Conservation (phyloP, 1,284 basidiomycete genomes). For the Earliella scabrosa region DNA sequence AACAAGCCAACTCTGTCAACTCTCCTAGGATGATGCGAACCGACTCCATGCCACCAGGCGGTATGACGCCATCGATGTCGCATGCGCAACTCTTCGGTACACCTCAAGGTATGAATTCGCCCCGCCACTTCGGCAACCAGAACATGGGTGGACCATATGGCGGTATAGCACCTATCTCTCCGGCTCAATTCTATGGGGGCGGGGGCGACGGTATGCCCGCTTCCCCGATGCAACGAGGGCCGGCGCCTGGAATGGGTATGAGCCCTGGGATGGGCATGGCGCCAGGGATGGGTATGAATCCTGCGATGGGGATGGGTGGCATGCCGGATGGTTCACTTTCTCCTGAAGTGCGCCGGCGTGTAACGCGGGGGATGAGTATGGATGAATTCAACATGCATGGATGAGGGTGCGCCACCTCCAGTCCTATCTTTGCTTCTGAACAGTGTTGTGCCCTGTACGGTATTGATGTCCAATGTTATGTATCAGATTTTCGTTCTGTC, state of each 20-base stretch:
- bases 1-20: constrained; percentile 15
- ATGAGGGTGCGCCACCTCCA: constrained; percentile 5
- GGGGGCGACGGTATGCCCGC: constrained; percentile 26
- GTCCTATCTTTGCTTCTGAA: background rate
- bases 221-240: constrained; percentile 36
- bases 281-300: constrained; percentile 30
- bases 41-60: constrained; percentile 18
- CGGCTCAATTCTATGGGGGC: constrained; percentile 33
- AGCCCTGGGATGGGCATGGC: constrained; percentile 34
- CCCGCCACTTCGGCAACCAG: constrained; percentile 35
- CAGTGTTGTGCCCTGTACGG: background rate
- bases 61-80: constrained; percentile 16
- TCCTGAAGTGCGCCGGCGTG: constrained; percentile 28
- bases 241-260: constrained; percentile 28
- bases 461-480: background rate
- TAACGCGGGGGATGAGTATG: constrained; percentile 30
- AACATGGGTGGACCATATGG: constrained; percentile 27
- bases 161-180: constrained; percentile 29
- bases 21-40: constrained; percentile 17
- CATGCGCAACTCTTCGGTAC: constrained; percentile 21
- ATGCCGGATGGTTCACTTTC: constrained; percentile 24
- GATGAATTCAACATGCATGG: constrained; percentile 30
- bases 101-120: constrained; percentile 36
- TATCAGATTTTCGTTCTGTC: no score
- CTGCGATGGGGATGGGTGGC: constrained; percentile 29